Evolutionary conservation across 345 rosid genomes (phyloP).

Genomic region (Diplotaxis tenuifolia): DNA sequence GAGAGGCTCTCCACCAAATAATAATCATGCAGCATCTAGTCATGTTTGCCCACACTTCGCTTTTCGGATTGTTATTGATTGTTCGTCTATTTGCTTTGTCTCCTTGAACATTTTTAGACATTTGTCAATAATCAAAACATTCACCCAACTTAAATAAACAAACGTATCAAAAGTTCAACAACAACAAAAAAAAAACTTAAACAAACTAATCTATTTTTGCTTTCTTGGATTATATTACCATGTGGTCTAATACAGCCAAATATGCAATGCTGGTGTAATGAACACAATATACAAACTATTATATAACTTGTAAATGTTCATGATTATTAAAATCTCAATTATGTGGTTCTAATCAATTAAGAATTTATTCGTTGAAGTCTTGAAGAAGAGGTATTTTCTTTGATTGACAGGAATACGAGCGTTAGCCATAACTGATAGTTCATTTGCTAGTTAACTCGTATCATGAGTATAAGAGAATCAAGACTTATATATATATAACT

Average conservation of each 20-base stretch:
- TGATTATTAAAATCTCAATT: neutral
- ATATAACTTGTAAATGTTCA: neutral
- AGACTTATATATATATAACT: neutral
- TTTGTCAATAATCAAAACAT: conserved; percentile 2
- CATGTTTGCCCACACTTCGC: conserved; percentile 34
- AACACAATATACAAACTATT: neutral
- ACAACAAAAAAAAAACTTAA: too few relatives aligned
- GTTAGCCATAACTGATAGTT: neutral
- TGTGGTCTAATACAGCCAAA: neutral
- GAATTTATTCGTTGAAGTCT: neutral
- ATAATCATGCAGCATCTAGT: conserved; percentile 18
- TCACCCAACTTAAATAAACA: too few relatives aligned
- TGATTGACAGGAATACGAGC: neutral
- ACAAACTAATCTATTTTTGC: neutral
- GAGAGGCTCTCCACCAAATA: conserved; percentile 26
- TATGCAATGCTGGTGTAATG: conserved; percentile 1
- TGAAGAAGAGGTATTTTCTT: neutral
- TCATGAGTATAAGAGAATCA: neutral
- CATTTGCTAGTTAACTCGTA: neutral
- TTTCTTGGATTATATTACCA: neutral
- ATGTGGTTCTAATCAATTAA: neutral
- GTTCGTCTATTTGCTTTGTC: neutral
- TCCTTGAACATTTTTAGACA: neutral
- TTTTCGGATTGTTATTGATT: neutral
- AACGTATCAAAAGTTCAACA: too few relatives aligned